Percentiles rank a stretch among this genome's conserved stretches.
These are phyloP conservation scores for Phytophthora sp. DNA, from an alignment of 352 stramenopile genomes.

Conservation along the genomic window DNA sequence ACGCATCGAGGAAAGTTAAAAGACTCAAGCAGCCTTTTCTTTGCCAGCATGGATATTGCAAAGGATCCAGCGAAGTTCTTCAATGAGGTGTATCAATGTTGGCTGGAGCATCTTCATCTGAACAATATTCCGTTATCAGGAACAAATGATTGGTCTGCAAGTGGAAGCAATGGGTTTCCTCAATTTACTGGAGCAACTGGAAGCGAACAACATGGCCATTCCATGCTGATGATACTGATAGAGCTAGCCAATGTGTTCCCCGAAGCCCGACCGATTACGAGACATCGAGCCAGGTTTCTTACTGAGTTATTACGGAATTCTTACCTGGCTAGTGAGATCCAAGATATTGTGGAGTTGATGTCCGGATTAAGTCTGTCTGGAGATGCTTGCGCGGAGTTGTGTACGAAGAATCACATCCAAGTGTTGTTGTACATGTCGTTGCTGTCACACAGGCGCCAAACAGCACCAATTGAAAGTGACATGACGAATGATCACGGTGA, in stretches of 20 bases:
- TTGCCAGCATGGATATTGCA: conserved; percentile 72
- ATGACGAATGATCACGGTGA: conserved; percentile 43
- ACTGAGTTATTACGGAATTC: conserved; percentile 59
- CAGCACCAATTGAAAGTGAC: conserved; percentile 14
- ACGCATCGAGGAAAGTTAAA: conserved; percentile 52
- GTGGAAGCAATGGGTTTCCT: conserved; percentile 38
- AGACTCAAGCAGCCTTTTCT: conserved; percentile 57
- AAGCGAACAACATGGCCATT: conserved; percentile 56
- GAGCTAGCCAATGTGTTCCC: conserved; percentile 69
- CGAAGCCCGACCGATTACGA: conserved; percentile 49
- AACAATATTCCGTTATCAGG: conserved; percentile 43
- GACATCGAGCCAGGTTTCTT: conserved; percentile 58
- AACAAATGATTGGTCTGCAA: conserved; percentile 43
- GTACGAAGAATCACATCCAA: conserved; percentile 58
- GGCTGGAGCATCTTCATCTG: conserved; percentile 76
- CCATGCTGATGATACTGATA: conserved; percentile 75
- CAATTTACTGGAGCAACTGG: conserved; percentile 29
- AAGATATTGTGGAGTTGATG: conserved; percentile 73
- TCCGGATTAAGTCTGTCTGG: conserved; percentile 54
- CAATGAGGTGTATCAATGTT: conserved; percentile 83
- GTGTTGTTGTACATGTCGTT: conserved; percentile 72
- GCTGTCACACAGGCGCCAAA: conserved; percentile 53
- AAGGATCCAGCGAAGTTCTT: conserved; percentile 70
- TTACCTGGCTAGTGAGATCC: conserved; percentile 57
- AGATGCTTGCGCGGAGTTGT: conserved; percentile 49